phyloP scores from a whole-genome alignment of 352 stramenopile genomes.

The Pythium brachiatum region DNA sequence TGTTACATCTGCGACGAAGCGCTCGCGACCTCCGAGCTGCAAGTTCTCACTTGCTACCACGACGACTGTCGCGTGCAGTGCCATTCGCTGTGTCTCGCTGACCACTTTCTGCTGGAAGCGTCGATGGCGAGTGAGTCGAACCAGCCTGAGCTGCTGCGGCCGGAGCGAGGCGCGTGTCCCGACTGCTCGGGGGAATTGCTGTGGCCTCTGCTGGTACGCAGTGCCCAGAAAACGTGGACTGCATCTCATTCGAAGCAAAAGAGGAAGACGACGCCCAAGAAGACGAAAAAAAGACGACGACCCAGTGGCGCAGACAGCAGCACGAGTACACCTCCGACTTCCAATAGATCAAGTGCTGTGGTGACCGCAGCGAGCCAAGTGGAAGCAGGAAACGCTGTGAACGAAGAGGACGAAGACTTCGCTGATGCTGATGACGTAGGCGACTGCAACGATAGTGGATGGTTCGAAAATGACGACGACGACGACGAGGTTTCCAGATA shows the following conservation, averaged over 20 bases:
- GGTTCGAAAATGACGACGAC: constrained; percentile 17
- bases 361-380: background rate
- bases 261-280: background rate
- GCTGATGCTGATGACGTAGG: background rate
- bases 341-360: background rate
- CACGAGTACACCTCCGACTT: background rate
- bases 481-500: background rate
- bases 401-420: background rate
- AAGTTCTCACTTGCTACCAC: constrained; percentile 41
- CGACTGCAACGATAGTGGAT: background rate
- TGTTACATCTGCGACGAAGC: constrained; percentile 52
- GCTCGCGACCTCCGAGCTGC: constrained; percentile 11
- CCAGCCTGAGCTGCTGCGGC: constrained; percentile 8
- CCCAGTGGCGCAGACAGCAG: background rate
- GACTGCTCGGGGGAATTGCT: constrained; percentile 37
- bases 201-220: constrained; percentile 38
- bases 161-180: constrained; percentile 39
- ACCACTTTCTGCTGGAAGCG: constrained; percentile 47
- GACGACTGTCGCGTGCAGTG: constrained; percentile 37
- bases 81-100: constrained; percentile 45
- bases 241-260: background rate
- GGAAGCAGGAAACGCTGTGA: background rate
- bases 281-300: constrained; percentile 4
- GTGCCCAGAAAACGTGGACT: background rate
- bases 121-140: constrained; percentile 13